Percentiles rank a stretch among this genome's conserved stretches.
Evolutionary conservation across 2,329 filamentous ascomycete genomes (phyloP).

Genomic region (Trematosphaeria pertusa): DNA sequence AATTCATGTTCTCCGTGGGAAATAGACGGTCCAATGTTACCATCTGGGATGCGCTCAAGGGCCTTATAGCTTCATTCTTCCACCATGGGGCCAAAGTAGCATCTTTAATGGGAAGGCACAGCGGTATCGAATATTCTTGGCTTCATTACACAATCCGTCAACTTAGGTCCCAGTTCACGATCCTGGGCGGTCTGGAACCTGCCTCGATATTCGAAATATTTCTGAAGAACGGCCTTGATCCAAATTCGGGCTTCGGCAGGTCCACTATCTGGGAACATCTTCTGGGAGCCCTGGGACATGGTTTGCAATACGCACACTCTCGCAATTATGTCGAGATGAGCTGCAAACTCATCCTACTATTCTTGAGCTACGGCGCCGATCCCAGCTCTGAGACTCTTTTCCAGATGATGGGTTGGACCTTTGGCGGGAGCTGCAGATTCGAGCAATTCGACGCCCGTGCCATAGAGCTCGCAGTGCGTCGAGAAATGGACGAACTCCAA

Average conservation of each 20-base stretch:
- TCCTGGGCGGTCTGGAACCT: not conserved
- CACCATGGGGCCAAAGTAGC: not conserved
- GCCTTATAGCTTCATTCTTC: not conserved
- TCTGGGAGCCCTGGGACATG: not conserved
- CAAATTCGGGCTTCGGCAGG: not conserved
- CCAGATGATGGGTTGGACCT: too few relatives aligned
- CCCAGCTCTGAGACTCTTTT: too few relatives aligned
- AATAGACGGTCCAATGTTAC: not conserved
- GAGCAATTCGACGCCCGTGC: too few relatives aligned
- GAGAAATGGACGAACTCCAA: too few relatives aligned
- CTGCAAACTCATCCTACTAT: not conserved
- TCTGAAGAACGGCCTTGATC: conserved; percentile 1
- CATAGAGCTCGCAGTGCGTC: too few relatives aligned
- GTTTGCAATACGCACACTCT: not conserved
- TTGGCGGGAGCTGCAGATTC: too few relatives aligned
- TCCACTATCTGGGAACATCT: conserved; percentile 4
- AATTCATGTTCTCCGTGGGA: not conserved
- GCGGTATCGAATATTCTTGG: not conserved
- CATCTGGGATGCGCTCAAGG: not conserved
- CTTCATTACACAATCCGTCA: not conserved
- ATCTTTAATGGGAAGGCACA: not conserved
- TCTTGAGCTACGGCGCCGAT: not conserved
- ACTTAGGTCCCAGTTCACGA: not conserved
- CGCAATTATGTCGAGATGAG: not conserved
- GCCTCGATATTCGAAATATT: not conserved